Base-by-base conservation (phyloP, 805 yeast species). In the Kuraishia ogatae region DNA sequence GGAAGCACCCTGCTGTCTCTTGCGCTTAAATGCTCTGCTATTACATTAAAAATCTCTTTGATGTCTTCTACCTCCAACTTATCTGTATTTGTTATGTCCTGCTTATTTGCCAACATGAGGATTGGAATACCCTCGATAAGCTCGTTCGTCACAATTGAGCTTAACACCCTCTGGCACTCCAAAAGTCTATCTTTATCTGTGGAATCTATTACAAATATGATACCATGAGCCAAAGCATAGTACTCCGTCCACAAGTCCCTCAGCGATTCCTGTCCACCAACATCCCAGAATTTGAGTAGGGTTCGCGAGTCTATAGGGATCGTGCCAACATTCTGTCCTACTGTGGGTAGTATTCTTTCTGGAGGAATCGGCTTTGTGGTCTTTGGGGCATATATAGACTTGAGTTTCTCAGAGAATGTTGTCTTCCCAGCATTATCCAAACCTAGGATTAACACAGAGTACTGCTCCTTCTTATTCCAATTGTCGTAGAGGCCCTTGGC, bases 351-450 rank as follows among this genome's bases (percentile, higher is more conserved):
- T 19, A 91, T 90, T 56, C 89, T 74, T 54, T 81, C 83, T 22
- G 83, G 75, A 2, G 80, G 78, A 5, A 72, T 63, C 54, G 70
- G 72, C 54, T 75, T 79, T 35, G 43, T 35, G 29, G 79, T 74
- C 50, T 71, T 74, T 52, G 76, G 69, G 29, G 75, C 72, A 62
- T 79, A 84, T 50, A 76, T 67, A 50, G 77, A 74, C 64, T 87
- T 87, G 43, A 85, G 70, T 59, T 83, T 79, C 66, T 87, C 94
- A 23, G 86, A 66, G 56, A 86, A 78, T 0, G 93, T 87, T 15
- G 98, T 94, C 67, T 93, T 93, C 1, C 99, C 99, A 0, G 98
- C 97, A 73, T 93, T 92, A 69, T 93, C 97, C 28, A 93, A 78
- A 20, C 99, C 99, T 22, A 93, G 74, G 43, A 93, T 88, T 51